Evolutionary conservation across 2,329 filamentous ascomycete species (phyloP).

Genomic region (Capronia epimyces): DNA sequence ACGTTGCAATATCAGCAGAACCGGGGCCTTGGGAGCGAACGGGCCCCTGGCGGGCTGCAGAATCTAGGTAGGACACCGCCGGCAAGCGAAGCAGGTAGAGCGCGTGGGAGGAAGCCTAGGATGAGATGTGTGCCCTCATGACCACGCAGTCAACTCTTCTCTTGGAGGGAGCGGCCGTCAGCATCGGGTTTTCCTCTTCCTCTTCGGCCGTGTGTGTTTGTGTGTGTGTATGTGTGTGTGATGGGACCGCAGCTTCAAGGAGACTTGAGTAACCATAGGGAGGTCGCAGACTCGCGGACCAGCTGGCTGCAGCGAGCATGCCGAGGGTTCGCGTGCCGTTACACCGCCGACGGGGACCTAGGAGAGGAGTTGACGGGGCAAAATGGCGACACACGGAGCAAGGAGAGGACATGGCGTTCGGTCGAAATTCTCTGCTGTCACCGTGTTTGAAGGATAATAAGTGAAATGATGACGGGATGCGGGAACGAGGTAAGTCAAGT

Average conservation of each 20-base stretch:
- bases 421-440: conserved; percentile 1
- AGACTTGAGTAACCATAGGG: conserved; percentile 3
- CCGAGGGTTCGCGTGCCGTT: not conserved
- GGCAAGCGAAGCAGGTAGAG: conserved; percentile 1
- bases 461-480: not conserved
- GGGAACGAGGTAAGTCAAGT: not conserved
- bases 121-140: conserved; percentile 2
- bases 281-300: not conserved
- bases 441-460: not conserved
- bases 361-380: not conserved
- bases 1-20: conserved; percentile 15
- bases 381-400: conserved; percentile 9
- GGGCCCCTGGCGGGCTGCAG: conserved; percentile 3
- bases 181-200: not conserved
- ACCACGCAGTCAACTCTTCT: not conserved
- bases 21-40: conserved; percentile 17
- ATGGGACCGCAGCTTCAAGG: not conserved
- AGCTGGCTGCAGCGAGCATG: not conserved
- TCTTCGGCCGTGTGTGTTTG: no score
- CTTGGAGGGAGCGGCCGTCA: not conserved
- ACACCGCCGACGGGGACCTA: conserved; percentile 8
- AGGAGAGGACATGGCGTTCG: conserved; percentile 2
- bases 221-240: conserved; percentile 1
- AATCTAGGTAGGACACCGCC: not conserved
- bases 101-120: not conserved